These are phyloP conservation scores for Ophiosphaerella herpotricha DNA, from an alignment of 2,329 filamentous ascomycete species.

Conservation along the genomic window DNA sequence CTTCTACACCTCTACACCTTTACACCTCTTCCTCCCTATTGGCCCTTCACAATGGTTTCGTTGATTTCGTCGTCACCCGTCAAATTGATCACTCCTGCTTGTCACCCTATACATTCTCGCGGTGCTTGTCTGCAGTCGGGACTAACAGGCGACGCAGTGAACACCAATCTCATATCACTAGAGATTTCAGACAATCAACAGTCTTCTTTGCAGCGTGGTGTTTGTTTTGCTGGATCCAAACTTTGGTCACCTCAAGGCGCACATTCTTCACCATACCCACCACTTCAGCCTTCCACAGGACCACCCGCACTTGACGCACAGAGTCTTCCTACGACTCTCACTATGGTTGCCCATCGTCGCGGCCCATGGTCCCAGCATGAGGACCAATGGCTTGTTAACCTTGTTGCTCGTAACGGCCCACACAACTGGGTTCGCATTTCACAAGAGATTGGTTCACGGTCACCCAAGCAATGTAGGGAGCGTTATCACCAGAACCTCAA, in stretches of 20 bases:
- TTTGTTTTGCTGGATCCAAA: background rate
- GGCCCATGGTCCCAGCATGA: slow-evolving; percentile 84
- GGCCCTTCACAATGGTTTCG: too few species aligned
- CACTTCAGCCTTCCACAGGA: background rate
- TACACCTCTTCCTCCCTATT: too few species aligned
- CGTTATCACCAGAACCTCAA: slow-evolving; percentile 93
- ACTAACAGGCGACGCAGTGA: slow-evolving; percentile 11
- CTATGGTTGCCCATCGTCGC: slow-evolving; percentile 65
- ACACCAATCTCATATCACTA: background rate
- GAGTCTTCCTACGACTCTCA: slow-evolving; percentile 15
- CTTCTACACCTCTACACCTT: too few species aligned
- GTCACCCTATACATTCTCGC: background rate
- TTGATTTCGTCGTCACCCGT: background rate
- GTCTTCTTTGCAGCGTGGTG: background rate
- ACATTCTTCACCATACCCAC: background rate
- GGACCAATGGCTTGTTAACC: slow-evolving; percentile 70
- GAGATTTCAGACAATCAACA: background rate
- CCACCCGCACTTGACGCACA: slow-evolving; percentile 1
- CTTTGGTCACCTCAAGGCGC: background rate
- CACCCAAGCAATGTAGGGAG: slow-evolving; percentile 94
- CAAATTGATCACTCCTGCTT: too few species aligned
- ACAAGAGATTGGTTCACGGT: slow-evolving; percentile 72
- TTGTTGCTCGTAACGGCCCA: slow-evolving; percentile 73
- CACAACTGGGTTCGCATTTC: slow-evolving; percentile 92
- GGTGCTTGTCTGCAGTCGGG: slow-evolving; percentile 6